Base-by-base conservation (phyloP, 495 filamentous ascomycete genomes). In the Mytilinidion resinicola region DNA sequence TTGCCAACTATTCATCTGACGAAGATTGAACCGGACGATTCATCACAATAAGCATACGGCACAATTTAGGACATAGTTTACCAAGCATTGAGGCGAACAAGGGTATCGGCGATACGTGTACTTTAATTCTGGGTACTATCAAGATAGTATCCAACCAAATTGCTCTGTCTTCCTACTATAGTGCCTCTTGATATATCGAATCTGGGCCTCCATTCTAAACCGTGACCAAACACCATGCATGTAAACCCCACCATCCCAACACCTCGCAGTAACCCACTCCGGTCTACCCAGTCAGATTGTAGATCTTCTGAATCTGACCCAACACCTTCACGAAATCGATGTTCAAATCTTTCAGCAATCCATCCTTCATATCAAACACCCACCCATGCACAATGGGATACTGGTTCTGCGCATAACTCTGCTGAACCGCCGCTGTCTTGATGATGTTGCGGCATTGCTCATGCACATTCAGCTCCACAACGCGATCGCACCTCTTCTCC, bases 381-480 rank as follows among this genome's bases (percentile, higher is more conserved):
- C 79, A 82, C 48, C 76, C 79, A 63, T 81, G 78, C 50, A 81
- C 77, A 54, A 82, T 71, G 39, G 79, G 79, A 59, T 73, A 86
- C 42, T 66, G 65, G 64, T 81, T 76, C 61, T 74, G 56, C 41
- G 70, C 72, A 59, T 77, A 82, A 9, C 69, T 73, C 68, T 82
- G 69, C 70, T 82, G 79, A 6, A 85, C 76, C 36, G 71, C 71
- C 5, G 79, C 77, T 21, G 80, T 81, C 73, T 83, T 83, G 70
- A 82, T 74, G 17, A 84, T 71, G 57, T 81, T 82, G 52, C 79
- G 73, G 58, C 76, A 77, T 70, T 82, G 80, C 72, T 82, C 81
- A 14, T 76, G 56, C 58, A 83, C 81, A 60, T 80, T 83, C 56
- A 85, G 71, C 69, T 85, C 82, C 11, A 83, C 80, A 6, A 85